Conservation (phyloP, 2,329 filamentous ascomycete species). For the Aspergillus sp. region DNA sequence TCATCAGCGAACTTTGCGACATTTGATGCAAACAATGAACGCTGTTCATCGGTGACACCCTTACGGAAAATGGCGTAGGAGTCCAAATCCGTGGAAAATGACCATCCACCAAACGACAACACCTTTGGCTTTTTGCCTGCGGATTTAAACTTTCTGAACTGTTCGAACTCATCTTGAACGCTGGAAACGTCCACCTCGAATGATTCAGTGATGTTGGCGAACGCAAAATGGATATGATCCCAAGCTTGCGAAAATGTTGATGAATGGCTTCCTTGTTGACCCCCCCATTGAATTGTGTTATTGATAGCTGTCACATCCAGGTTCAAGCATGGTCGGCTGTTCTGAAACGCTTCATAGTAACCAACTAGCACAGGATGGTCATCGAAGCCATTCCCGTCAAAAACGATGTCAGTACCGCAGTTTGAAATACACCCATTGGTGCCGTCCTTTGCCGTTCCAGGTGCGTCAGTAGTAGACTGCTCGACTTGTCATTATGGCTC, state of each 20-base stretch:
- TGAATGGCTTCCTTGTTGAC: too few relatives aligned
- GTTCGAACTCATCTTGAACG: constrained; percentile 23
- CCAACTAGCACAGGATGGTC: constrained; percentile 20
- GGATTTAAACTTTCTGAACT: constrained; percentile 25
- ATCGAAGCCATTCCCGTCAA: too few relatives aligned
- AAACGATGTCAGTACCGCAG: constrained; percentile 41
- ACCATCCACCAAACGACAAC: constrained; percentile 48
- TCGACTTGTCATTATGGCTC: constrained; percentile 8
- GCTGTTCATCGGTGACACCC: constrained; percentile 39
- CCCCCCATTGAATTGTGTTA: too few relatives aligned
- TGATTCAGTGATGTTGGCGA: constrained; percentile 35
- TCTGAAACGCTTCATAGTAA: constrained; percentile 33
- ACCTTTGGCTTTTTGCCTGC: constrained; percentile 26
- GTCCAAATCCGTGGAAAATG: constrained; percentile 40
- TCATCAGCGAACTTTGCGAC: neutral
- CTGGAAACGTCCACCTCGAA: constrained; percentile 33
- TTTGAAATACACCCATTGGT: constrained; percentile 47
- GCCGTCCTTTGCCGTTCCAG: constrained; percentile 40
- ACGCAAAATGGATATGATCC: constrained; percentile 41
- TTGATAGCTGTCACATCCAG: constrained; percentile 11
- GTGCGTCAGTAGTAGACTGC: constrained; percentile 31
- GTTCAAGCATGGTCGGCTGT: constrained; percentile 22
- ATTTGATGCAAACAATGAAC: constrained; percentile 13
- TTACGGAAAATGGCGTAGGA: constrained; percentile 45
- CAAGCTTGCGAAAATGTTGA: too few relatives aligned